Evolutionary conservation across 140 eudicot genomes (phyloP).

Genomic region (Oenanthe javanica): DNA sequence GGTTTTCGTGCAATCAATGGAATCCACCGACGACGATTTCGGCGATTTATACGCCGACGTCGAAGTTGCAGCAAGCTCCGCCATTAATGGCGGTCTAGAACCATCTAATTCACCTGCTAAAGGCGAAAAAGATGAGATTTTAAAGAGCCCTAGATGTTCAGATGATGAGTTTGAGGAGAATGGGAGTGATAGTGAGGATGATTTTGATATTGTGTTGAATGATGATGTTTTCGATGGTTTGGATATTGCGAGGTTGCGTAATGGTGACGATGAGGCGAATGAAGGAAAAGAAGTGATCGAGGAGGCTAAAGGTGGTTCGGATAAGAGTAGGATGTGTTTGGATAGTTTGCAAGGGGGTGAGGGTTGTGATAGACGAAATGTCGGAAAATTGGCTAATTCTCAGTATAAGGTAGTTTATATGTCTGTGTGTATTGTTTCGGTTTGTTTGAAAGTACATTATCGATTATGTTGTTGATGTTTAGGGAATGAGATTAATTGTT

Average conservation of each 20-base stretch:
- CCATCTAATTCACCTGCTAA: slow-evolving; percentile 8
- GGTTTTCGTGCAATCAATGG: slow-evolving; percentile 23
- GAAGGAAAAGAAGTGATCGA: neutral
- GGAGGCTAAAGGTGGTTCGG: slow-evolving; percentile 12
- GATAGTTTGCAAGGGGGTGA: neutral
- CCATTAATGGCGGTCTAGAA: slow-evolving; percentile 29
- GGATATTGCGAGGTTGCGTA: slow-evolving; percentile 23
- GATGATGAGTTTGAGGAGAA: slow-evolving; percentile 18
- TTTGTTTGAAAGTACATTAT: neutral
- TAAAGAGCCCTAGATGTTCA: neutral
- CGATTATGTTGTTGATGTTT: neutral
- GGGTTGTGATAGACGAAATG: slow-evolving; percentile 19
- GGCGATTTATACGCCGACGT: slow-evolving; percentile 79
- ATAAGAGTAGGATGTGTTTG: slow-evolving; percentile 8
- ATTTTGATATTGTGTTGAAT: slow-evolving; percentile 50
- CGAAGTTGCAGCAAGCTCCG: slow-evolving; percentile 54
- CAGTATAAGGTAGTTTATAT: slow-evolving; percentile 22
- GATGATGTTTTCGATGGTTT: slow-evolving; percentile 21
- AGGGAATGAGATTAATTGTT: neutral
- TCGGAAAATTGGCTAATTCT: slow-evolving; percentile 19
- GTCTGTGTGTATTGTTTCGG: neutral
- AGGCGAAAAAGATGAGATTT: slow-evolving; percentile 13
- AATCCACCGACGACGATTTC: slow-evolving; percentile 52
- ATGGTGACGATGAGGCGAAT: slow-evolving; percentile 1
- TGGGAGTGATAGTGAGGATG: slow-evolving; percentile 48